These are phyloP conservation scores for Crucihimalaya himalaica DNA, from an alignment of 345 rosid genomes.

Conservation along the genomic window DNA sequence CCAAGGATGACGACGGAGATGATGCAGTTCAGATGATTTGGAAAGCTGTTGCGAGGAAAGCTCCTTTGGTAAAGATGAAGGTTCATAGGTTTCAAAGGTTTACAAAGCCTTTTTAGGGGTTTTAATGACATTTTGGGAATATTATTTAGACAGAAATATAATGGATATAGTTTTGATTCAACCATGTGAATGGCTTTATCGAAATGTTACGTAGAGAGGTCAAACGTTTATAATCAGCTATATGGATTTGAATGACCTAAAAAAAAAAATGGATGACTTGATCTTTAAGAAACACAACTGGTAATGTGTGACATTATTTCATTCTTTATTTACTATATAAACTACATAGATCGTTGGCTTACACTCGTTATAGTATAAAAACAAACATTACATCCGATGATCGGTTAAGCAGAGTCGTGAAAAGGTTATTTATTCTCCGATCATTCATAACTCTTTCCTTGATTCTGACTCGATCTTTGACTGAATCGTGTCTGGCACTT, in stretches of 20 bases:
- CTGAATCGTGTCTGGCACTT: constrained; percentile 14
- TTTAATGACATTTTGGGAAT: background rate
- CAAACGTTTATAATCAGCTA: background rate
- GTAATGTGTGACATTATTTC: background rate
- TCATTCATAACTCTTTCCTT: constrained; percentile 34
- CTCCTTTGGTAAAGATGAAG: constrained; percentile 60
- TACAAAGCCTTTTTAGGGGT: constrained; percentile 30
- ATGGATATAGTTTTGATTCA: background rate
- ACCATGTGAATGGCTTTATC: background rate
- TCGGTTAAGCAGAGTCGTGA: background rate
- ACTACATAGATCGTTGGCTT: background rate
- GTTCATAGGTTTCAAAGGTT: constrained; percentile 64
- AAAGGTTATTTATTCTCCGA: background rate
- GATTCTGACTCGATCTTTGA: constrained; percentile 31
- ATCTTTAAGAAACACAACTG: background rate
- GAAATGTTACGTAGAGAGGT: background rate
- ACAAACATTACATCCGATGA: constrained; percentile 16
- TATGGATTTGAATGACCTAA: background rate
- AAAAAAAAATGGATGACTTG: background rate
- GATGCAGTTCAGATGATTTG: constrained; percentile 89
- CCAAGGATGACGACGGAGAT: constrained; percentile 50
- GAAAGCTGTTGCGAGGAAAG: constrained; percentile 84
- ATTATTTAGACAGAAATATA: constrained; percentile 2
- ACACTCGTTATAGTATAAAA: background rate
- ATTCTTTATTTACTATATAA: background rate